Evolutionary conservation across 148 eudicot genomes (phyloP).

Genomic region (Rheum nobile): DNA sequence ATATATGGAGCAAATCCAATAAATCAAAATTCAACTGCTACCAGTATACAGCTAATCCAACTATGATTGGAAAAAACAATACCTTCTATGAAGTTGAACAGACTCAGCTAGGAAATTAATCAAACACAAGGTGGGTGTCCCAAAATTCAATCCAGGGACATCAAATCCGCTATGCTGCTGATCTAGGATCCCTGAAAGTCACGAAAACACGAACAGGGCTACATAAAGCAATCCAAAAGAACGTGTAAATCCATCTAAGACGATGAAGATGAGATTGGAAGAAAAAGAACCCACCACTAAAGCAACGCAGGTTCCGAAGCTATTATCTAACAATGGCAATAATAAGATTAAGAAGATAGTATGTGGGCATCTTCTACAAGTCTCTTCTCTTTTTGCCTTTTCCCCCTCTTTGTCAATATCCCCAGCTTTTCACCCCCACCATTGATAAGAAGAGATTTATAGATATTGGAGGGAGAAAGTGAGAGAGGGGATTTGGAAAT

Average conservation of each 20-base stretch:
- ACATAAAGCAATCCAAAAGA: not conserved
- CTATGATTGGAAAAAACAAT: slow-evolving; percentile 24
- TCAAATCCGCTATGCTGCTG: slow-evolving; percentile 27
- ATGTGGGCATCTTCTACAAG: slow-evolving; percentile 44
- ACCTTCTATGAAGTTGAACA: slow-evolving; percentile 28
- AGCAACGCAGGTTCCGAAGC: slow-evolving; percentile 23
- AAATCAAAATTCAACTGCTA: not conserved
- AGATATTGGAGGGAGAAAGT: not conserved
- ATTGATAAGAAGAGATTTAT: not conserved
- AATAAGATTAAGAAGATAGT: slow-evolving; percentile 43
- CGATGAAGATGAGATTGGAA: not conserved
- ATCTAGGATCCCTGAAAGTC: slow-evolving; percentile 29
- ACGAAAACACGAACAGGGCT: not conserved
- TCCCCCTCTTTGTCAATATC: slow-evolving; percentile 11
- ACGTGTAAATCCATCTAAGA: not conserved
- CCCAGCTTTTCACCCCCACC: not conserved
- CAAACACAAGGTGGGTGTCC: slow-evolving; percentile 28
- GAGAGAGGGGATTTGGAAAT: not conserved
- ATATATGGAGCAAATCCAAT: not conserved
- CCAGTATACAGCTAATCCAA: slow-evolving; percentile 11
- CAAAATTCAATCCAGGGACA: slow-evolving; percentile 38
- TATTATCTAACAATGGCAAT: slow-evolving; percentile 16
- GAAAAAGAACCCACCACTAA: not conserved
- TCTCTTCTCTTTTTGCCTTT: slow-evolving; percentile 26
- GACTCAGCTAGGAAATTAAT: slow-evolving; percentile 32